Conservation (phyloP, 2,329 filamentous ascomycete genomes). For the Didymella arachidicola region DNA sequence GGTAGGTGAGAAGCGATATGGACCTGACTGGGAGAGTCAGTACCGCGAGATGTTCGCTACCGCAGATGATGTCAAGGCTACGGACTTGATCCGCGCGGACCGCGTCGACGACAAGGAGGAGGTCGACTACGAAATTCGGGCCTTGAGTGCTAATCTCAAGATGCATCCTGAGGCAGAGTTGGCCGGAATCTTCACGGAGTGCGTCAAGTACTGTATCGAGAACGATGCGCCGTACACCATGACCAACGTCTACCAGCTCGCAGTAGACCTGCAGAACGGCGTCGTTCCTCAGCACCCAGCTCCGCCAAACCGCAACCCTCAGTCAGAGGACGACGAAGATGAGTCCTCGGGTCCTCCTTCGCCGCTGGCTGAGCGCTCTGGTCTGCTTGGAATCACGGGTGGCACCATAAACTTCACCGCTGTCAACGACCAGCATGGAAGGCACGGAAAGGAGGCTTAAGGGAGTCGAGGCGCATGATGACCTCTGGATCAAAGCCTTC, state of each 20-base stretch:
- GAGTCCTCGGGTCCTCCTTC: not conserved
- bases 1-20: slow-evolving; percentile 25
- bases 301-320: not conserved
- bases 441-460: not conserved
- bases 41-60: slow-evolving; percentile 16
- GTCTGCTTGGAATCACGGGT: not conserved
- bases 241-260: slow-evolving; percentile 25
- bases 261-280: slow-evolving; percentile 19
- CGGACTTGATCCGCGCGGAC: slow-evolving; percentile 32
- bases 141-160: slow-evolving; percentile 25
- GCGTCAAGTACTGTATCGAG: slow-evolving; percentile 36
- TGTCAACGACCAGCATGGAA: not conserved
- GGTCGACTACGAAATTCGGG: slow-evolving; percentile 29
- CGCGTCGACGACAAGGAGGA: slow-evolving; percentile 10
- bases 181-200: slow-evolving; percentile 39
- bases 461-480: not conserved
- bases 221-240: slow-evolving; percentile 24
- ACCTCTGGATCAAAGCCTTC: not conserved
- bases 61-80: slow-evolving; percentile 27
- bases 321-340: not conserved
- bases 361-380: not conserved
- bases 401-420: not conserved
- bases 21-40: slow-evolving; percentile 24
- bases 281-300: slow-evolving; percentile 5
- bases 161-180: slow-evolving; percentile 26